Base-by-base conservation (phyloP, 2,329 filamentous ascomycete genomes). In the Herpotrichia juniperi region DNA sequence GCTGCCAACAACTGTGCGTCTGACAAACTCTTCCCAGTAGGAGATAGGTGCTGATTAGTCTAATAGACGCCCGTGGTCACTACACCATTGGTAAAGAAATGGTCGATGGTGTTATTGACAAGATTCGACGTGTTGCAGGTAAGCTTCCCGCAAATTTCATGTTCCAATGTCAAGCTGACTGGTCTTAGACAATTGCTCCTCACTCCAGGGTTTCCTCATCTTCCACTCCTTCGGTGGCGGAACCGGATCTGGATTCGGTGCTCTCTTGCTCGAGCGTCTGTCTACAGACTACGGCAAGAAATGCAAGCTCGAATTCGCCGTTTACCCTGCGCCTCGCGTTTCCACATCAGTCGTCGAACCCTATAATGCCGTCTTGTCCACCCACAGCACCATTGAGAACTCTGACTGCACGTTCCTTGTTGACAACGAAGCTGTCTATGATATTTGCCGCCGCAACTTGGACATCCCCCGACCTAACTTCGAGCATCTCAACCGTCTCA, bases 341-440 rank as follows among this genome's bases (percentile, higher is more conserved):
- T 87, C 87, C 37, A 88, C 86, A 32, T 84, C 87, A 35, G 86
- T 89, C 50, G 87, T 89, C 49, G 87, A 89, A 80, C 87, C 87
- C 25, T 90, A 90, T 80, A 90, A 90, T 66, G 86, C 87, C 55
- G 86, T 89, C 52, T 79, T 90, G 57, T 88, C 87, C 40, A 89
- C 87, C 50, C 87, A 89, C 79, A 89, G 85, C 80, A 89, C 87
- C 54, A 88, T 89, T 56, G 87, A 89, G 80, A 87, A 89, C 79
- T 85, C 87, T n/a, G 87, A 90, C 79, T 89, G 87, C 73, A 88
- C 87, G n/a, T 89, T 90, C 80, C 78, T 89, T 43, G 87, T 90
- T 60, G 87, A 89, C 67, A 90, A 90, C 73, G 87, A 89, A 76
- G 87, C 87, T 63, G 86, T 90, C 64, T 89, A 89, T 77, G 87